Percentiles rank a stretch among this genome's conserved stretches.
Conservation (phyloP, 495 filamentous ascomycete genomes). For the Aspergillus leporis region DNA sequence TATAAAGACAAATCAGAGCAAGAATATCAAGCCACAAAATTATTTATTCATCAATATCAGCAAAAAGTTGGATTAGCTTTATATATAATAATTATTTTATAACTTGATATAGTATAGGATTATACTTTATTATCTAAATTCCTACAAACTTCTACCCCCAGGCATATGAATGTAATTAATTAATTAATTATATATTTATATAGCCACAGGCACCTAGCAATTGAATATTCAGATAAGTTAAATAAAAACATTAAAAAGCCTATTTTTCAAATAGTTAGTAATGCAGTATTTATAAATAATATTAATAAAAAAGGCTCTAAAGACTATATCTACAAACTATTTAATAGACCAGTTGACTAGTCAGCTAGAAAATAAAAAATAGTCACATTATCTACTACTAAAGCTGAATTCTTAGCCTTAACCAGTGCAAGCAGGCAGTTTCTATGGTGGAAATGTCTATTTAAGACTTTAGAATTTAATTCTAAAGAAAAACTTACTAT, state of each 20-base stretch:
- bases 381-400: slow-evolving; percentile 22
- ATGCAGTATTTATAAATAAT: slow-evolving; percentile 8
- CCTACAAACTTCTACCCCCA: slow-evolving; percentile 19
- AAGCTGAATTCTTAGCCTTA: slow-evolving; percentile 22
- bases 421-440: slow-evolving; percentile 6
- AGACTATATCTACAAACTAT: slow-evolving; percentile 21
- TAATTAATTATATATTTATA: not conserved
- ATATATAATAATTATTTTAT: slow-evolving; percentile 24
- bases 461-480: no score
- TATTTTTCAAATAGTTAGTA: not conserved
- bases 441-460: slow-evolving; percentile 12
- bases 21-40: not conserved
- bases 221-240: not conserved
- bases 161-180: slow-evolving; percentile 16
- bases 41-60: slow-evolving; percentile 20
- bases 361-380: slow-evolving; percentile 23
- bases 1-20: not conserved
- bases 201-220: no score
- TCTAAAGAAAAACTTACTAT: no score
- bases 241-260: not conserved
- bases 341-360: slow-evolving; percentile 23
- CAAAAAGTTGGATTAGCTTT: slow-evolving; percentile 26
- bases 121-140: slow-evolving; percentile 18
- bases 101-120: slow-evolving; percentile 19
- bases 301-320: slow-evolving; percentile 15